Evolutionary conservation across 2,329 filamentous ascomycete genomes (phyloP).

Genomic region (Penicillium sp.): DNA sequence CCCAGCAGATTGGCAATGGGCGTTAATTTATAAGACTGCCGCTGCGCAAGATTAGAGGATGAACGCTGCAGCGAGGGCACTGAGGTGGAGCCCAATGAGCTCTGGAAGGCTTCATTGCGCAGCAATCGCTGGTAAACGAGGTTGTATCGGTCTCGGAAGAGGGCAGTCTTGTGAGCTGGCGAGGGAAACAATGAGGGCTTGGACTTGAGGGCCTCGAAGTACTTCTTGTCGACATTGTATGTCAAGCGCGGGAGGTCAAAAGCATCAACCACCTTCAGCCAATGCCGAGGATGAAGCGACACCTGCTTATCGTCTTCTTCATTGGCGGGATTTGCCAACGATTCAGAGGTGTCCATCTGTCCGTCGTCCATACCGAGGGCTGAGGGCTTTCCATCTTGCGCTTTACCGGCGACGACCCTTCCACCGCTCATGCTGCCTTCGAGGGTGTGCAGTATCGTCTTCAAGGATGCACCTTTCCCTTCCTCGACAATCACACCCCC

Average conservation of each 20-base stretch:
- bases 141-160: constrained; percentile 89
- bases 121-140: constrained; percentile 89
- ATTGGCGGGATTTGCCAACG: constrained; percentile 47
- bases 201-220: constrained; percentile 75
- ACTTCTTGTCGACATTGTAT: constrained; percentile 68
- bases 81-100: constrained; percentile 68
- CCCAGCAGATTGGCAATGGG: constrained; percentile 76
- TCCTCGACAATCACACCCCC: constrained; percentile 92
- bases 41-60: constrained; percentile 56
- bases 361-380: constrained; percentile 51
- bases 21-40: constrained; percentile 82
- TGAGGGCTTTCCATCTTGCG: constrained; percentile 23
- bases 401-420: constrained; percentile 52
- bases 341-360: constrained; percentile 49
- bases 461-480: constrained; percentile 65
- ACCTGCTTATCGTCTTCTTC: constrained; percentile 62
- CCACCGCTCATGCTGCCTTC: constrained; percentile 91
- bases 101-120: constrained; percentile 90
- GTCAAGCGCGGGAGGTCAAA: constrained; percentile 73
- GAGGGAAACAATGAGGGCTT: constrained; percentile 73
- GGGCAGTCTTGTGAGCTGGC: constrained; percentile 76
- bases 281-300: constrained; percentile 71
- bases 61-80: constrained; percentile 60
- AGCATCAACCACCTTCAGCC: constrained; percentile 80
- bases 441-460: constrained; percentile 77